phyloP scores from a whole-genome alignment of 352 stramenopile genomes.

The Phytophthora meadii region DNA sequence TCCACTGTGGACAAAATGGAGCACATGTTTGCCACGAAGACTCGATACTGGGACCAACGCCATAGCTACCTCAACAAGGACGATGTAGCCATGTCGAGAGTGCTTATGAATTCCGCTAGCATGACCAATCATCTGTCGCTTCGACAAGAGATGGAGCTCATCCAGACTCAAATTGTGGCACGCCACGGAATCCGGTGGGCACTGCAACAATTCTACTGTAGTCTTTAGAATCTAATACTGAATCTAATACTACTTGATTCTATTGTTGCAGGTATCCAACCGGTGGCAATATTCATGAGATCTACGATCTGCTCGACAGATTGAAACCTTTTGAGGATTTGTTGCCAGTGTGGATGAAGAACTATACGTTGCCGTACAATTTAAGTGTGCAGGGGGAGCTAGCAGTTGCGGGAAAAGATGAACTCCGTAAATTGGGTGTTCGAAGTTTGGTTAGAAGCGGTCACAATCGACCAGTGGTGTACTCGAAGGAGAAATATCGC shows the following conservation, averaged over 20 bases:
- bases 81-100: neutral
- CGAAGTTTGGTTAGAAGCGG: constrained; percentile 34
- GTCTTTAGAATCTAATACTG: too few species aligned
- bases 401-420: constrained; percentile 35
- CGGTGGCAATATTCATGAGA: constrained; percentile 53
- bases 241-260: neutral
- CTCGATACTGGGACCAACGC: constrained; percentile 63
- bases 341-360: constrained; percentile 64
- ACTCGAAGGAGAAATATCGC: constrained; percentile 45
- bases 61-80: neutral
- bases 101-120: constrained; percentile 15
- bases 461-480: constrained; percentile 32
- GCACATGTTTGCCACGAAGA: constrained; percentile 63
- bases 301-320: constrained; percentile 51
- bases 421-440: constrained; percentile 46
- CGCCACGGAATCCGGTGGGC: constrained; percentile 67
- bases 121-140: constrained; percentile 1
- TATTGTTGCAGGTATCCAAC: constrained; percentile 58
- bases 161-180: constrained; percentile 68
- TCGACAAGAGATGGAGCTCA: constrained; percentile 44
- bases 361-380: constrained; percentile 78
- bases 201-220: too few species aligned
- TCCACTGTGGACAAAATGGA: constrained; percentile 22
- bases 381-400: constrained; percentile 55
- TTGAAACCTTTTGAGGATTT: constrained; percentile 41